Base-by-base conservation (phyloP, 2,329 filamentous ascomycete species). In the Achaetomium macrosporum region DNA sequence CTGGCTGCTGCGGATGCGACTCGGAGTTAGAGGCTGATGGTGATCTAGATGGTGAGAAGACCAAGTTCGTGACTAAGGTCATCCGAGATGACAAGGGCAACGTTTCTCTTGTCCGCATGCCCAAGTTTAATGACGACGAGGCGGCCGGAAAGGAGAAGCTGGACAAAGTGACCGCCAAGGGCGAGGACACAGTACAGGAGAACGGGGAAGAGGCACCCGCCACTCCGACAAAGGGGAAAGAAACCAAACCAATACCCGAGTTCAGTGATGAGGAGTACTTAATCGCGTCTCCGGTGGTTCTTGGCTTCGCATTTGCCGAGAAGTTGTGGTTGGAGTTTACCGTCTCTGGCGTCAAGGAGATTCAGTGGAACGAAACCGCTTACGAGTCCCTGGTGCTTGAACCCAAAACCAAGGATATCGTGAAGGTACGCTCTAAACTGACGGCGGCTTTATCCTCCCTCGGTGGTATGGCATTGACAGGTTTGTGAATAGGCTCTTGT, bases 241-340 rank as follows among this genome's bases (percentile, higher is more conserved):
- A 63, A 11, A 62, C 68, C 43, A 59, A 71, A 40, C 17, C 37
- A 15, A 57, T 66, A 3, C 77, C 76, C 1, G 74, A 79, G 17
- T 91, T 93, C 66, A 87, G 79, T 0, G 88, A 93, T 45, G 89
- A 95, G 57, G 88, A 96, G 60, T 85, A 93, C 20, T 74, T 96
- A 6, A 85, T 95, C 45, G 84, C 90, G 2, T 92, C 88, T 2
- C 87, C 90, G 0, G 84, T 95, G 0, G 88, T 95, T 0, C 78
- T 95, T 1, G 91, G 90, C 0, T 96, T 95, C 62, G 82, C 88
- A 1, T 95, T 96, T 66, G 83, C 82, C 1, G 89, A 95, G 69
- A 96, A 95, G 70, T 75, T 89, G 10, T 96, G 90, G 91, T 78
- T 95, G 0, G 89, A 96, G 66, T 90, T 96, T 62, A 84, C 83